Evolutionary conservation across 1,284 basidiomycete genomes (phyloP), one percentile per base, ranked within the genome.

Genomic region (Neonothopanus nambi): DNA sequence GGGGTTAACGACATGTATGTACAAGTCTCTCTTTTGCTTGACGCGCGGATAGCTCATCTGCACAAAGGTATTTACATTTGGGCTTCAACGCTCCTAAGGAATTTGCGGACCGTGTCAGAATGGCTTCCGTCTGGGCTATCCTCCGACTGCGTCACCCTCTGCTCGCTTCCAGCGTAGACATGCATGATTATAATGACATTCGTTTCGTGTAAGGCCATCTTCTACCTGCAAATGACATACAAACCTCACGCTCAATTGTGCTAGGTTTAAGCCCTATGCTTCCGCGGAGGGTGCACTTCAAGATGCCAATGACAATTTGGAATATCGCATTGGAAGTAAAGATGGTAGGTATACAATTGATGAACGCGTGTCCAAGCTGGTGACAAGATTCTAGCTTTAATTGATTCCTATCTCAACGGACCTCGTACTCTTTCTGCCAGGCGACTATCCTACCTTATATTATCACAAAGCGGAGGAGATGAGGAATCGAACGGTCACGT

Each of bases 1-100:
- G 90, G 90, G 12, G 89, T 91, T 23, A 92, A 92, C 61, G 90
- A 93, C 67, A 91, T 92, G 90, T 90, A 63, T 54, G 78, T 65
- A n/a, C 17, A n/a, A n/a, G n/a, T 17, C 11, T 40, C 39, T 18
- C 9, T n/a, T 23, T 23, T 26, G 13, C 3, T 15, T 38, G 13
- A 15, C 37, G 36, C 13, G 30, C 8, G 8, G 30, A 9, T 8
- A 33, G 2, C 30, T 33, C 30, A 33, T 33, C n/a, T 33, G 37
- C 24, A 38, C 20, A 24, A 55, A 86, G 84, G 84, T 87, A 85
- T 63, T 67, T 89, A 24, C 88, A 91, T 65, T 72, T 92, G 44
- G 84, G 82, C 2, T 82, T 89, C 65, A 68, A 63, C 43, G 80
- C 85, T 2, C 72, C 76, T 0, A 59, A 70, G 2, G 60, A 63